These are phyloP conservation scores for Lasiosphaeris hirsuta DNA, from an alignment of 495 filamentous ascomycete species.

Conservation along the genomic window DNA sequence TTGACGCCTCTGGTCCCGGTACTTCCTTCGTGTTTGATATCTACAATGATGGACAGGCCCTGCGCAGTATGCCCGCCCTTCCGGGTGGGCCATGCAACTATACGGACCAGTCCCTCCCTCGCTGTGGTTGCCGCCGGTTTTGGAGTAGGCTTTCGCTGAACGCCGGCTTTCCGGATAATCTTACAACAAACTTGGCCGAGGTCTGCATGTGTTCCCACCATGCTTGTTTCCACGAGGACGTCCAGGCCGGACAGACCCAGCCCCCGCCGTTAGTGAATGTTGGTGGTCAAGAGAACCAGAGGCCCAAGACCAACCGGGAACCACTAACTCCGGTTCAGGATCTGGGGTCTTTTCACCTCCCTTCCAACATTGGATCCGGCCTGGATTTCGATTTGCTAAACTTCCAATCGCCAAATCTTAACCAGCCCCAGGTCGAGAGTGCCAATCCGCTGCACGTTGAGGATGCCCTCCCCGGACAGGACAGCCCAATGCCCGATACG, in stretches of 20 bases:
- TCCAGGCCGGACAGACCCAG: slow-evolving; percentile 25
- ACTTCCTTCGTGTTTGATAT: slow-evolving; percentile 46
- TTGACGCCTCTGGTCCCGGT: slow-evolving; percentile 37
- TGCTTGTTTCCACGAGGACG: slow-evolving; percentile 64
- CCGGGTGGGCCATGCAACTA: slow-evolving; percentile 62
- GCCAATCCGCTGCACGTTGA: slow-evolving; percentile 20
- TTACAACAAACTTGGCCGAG: slow-evolving; percentile 32
- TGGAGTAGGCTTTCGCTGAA: slow-evolving; percentile 46
- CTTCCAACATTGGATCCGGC: slow-evolving; percentile 28
- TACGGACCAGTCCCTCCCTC: slow-evolving; percentile 49
- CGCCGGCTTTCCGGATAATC: slow-evolving; percentile 16
- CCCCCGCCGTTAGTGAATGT: slow-evolving; percentile 15
- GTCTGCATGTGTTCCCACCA: slow-evolving; percentile 71
- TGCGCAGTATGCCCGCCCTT: slow-evolving; percentile 32
- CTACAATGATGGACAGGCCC: slow-evolving; percentile 40
- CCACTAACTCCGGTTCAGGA: slow-evolving; percentile 46
- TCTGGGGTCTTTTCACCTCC: slow-evolving; percentile 32
- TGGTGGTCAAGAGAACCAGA: slow-evolving; percentile 45
- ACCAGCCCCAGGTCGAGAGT: slow-evolving; percentile 12
- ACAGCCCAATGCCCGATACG: slow-evolving; percentile 49
- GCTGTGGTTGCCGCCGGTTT: slow-evolving; percentile 66
- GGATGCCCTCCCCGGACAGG: slow-evolving; percentile 21
- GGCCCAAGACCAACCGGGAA: slow-evolving; percentile 36
- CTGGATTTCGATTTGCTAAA: slow-evolving; percentile 34
- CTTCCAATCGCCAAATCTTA: slow-evolving; percentile 22